phyloP scores from a whole-genome alignment of 169 alveolate species.

The Eimeria acervulina region DNA sequence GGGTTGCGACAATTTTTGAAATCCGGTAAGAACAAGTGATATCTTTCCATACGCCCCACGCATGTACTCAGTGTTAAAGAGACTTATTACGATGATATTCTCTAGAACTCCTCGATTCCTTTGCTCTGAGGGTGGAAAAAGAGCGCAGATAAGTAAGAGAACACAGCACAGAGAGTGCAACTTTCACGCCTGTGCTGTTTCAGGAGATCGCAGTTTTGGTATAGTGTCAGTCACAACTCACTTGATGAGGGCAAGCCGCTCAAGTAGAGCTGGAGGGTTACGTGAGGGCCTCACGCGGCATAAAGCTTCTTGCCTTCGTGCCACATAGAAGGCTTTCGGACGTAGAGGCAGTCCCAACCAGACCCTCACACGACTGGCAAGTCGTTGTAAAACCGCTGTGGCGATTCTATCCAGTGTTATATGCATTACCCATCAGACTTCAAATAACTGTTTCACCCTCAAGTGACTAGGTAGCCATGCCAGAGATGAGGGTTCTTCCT shows the following conservation, averaged over 20 bases:
- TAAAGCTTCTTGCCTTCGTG: not conserved
- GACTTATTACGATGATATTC: not conserved
- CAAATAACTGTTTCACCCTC: not conserved
- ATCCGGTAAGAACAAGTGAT: conserved; percentile 52
- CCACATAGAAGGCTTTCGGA: not conserved
- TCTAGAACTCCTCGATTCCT: not conserved
- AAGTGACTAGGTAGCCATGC: not conserved
- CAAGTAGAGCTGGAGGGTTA: not conserved
- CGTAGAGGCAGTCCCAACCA: not conserved
- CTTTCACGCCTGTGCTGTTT: not conserved
- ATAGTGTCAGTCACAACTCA: conserved; percentile 25
- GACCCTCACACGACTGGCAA: not conserved
- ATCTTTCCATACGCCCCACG: not conserved
- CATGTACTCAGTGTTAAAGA: not conserved
- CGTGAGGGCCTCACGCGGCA: not conserved
- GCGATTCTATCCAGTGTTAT: not conserved
- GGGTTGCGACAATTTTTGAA: conserved; percentile 78
- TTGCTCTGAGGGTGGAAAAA: not conserved
- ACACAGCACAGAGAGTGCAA: not conserved
- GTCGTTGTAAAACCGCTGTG: not conserved
- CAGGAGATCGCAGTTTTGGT: conserved; percentile 51
- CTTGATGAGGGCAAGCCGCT: not conserved
- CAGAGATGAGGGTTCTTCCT: not conserved
- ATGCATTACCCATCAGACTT: not conserved
- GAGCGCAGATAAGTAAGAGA: not conserved